Conservation (phyloP, 176 grass and related monocot genomes). For the Dendrocalamus sinicus region DNA sequence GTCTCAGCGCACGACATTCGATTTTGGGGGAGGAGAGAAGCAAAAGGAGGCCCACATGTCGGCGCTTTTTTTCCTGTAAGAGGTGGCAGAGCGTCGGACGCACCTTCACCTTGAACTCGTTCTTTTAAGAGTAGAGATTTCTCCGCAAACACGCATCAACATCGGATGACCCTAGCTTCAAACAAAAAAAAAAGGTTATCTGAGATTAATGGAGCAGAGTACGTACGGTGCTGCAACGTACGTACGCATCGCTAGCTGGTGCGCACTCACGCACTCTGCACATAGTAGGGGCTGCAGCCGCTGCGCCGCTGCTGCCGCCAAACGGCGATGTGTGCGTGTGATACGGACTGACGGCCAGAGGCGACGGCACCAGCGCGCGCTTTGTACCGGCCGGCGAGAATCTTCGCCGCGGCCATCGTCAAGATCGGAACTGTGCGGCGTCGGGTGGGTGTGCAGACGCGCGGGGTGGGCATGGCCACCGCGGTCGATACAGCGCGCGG, state of each 20-base stretch:
- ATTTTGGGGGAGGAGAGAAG: no score
- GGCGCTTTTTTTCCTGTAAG: no score
- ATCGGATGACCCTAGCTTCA: neutral
- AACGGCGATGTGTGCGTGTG: neutral
- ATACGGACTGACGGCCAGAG: neutral
- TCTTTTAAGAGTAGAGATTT: neutral
- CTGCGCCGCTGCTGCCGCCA: neutral
- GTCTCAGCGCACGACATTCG: no score
- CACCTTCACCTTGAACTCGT: no score
- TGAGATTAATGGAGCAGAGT: neutral
- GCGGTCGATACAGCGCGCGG: no score
- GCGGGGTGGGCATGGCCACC: no score
- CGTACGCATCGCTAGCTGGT: neutral
- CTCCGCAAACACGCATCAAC: neutral
- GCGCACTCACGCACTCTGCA: neutral
- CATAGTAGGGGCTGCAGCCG: no score
- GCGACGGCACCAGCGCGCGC: neutral
- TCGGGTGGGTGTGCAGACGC: no score
- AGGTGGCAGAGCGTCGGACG: no score
- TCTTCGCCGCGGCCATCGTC: neutral
- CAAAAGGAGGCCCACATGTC: no score
- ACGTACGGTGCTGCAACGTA: neutral
- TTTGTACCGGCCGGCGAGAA: neutral
- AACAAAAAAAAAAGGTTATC: neutral
- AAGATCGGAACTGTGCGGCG: neutral